Evolutionary conservation across 371 early-diverging fungal species (phyloP), one percentile per base, ranked within the genome.

Genomic region (Circinella minor): DNA sequence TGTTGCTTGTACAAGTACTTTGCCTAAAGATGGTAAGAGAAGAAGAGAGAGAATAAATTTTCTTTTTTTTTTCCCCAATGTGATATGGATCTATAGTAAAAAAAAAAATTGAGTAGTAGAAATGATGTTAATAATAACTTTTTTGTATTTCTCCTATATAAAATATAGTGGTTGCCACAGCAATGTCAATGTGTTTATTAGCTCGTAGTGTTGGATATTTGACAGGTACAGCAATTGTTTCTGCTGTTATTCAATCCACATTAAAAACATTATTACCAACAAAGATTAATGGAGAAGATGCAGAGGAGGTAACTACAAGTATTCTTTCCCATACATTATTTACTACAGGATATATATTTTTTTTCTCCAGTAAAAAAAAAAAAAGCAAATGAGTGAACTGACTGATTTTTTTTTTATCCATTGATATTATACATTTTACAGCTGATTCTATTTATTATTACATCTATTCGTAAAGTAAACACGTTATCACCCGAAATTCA

Each of bases 151-250:
- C 15, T 17, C 1, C 51, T 51, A 3, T 49, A 66, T 11, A 38
- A 48, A 39, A 20, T 47, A 27, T 62, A 83, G 83, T 81, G 48
- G 77, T 83, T 71, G 86, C 86, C 4, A 79, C 79, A 3, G 72
- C 78, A 11, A 78, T 82, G 17, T 82, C 84, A 4, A 82, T 86
- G 64, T 78, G 81, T 18, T 83, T 83, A 63, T 68, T 86, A 2
- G 82, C 82, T 70, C 81, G 84, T 18, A 74, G 82, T 10, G 69
- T 78, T 17, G 86, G 86, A 60, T 66, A 73, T 55, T 80, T 83
- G 3, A 71, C 83, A 66, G 84, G 83, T 69, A 74, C 82, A 15
- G 77, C 83, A 17, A 49, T 71, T 3, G 74, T 74, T 18, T 78
- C 80, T 37, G 81, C 84, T 48, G 78, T 79, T 51, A 77, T 86